Base-by-base conservation (phyloP, 2,329 filamentous ascomycete genomes). In the Harringtonia lauricola region DNA sequence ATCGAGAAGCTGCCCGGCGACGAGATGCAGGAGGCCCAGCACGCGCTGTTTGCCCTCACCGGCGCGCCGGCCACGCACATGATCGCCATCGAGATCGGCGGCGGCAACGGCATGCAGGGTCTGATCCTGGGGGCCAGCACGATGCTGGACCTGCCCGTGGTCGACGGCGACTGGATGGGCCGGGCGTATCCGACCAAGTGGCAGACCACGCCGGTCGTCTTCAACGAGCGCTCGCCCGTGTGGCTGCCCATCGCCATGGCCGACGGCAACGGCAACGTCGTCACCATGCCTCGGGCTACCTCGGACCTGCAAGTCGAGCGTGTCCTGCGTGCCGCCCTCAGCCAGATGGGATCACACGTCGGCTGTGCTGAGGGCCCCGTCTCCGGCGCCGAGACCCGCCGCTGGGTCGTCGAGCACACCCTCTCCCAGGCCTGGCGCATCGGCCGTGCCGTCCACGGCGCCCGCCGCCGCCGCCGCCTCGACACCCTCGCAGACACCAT, bases 51-150 rank as follows among this genome's bases (percentile, higher is more conserved):
- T 57, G 68, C 71, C 39, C 67, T 71, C 24, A 62, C 70, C 39
- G 60, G 64, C 31, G 55, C 58, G 15, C 54, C 56, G 72, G 75
- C 31, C 8, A 47, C 47, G 3, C 41, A 42, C 45, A 71, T 81
- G 48, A 74, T 83, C 48, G 68, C 74, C 1, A 57, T 81, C 12
- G 79, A 83, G 52, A 79, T 83, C 43, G 80, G 80, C n/a, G 79
- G 80, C 8, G 71, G 70, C 5, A 83, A 83, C 49, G 78, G 79
- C 1, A 61, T 81, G 9, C 70, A 76, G 49, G 69, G 71, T 9
- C 62, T 81, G 58, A 64, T 77, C 4, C 58, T 79, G 5, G 75
- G 75, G 6, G 70, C 72, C 0, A 70, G 67, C 42, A 61, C 62
- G 1, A 67, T 71, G 47, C 70, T 78, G 56, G 59, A 72, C 43